Base-by-base conservation (phyloP, 805 yeast species). In the Yarrowia osloensis region DNA sequence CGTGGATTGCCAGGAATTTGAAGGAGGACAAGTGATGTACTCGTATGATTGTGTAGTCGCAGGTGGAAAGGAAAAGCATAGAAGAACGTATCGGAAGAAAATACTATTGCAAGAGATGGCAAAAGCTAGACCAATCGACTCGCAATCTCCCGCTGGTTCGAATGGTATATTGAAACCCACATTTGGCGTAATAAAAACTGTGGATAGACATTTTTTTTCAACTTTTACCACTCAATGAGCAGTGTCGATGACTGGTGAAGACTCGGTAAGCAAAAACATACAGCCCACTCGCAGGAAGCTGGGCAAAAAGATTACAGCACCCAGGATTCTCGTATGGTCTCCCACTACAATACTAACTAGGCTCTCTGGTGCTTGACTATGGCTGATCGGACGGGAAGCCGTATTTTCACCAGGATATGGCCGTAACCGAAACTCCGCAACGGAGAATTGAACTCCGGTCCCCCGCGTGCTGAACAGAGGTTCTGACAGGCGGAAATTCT, bases 401-500 rank as follows among this genome's bases (percentile, higher is more conserved):
- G 61, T 54, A 54, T 54, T 54, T 54, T 54, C 44, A 54, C 61
- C 61, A 54, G 61, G 61, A 54, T 54, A 54, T 54, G 61, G 61
- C 61, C 61, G 61, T 54, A 54, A 54, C 61, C 61, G 24, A 54
- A 54, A 17, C 61, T 54, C 61, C 61, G 61, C 61, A 54, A 54
- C 61, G 61, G 61, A 54, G 61, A 54, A 54, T 54, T 54, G 61
- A 54, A 54, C 61, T 54, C 61, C 61, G 61, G 61, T 54, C 61
- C 61, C 61, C 61, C 61, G 61, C 61, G 61, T 54, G 61, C 61
- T 54, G 61, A 13, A 28, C 31, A 28, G 29, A 28, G 7, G 29
- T 28, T 28, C 69, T 75, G 77, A 75, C 78, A 75, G 77, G 77
- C 78, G 78, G 77, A 72, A 72, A 75, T 75, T 75, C 78, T 75